Evolutionary conservation across 345 rosid genomes (phyloP).

Genomic region (Trapa bicornis): DNA sequence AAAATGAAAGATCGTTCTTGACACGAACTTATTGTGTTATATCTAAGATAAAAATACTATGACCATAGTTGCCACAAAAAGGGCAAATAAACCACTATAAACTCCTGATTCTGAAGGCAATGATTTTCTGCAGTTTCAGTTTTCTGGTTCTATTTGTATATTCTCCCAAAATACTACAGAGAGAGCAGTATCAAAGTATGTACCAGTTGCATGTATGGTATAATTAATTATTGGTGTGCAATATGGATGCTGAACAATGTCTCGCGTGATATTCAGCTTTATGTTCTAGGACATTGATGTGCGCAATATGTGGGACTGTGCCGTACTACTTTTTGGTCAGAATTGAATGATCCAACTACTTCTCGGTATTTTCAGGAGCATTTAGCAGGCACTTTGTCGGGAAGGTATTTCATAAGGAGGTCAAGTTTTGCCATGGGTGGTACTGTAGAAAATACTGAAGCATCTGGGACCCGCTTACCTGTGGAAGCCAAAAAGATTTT

Average conservation of each 20-base stretch:
- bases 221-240: neutral
- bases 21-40: neutral
- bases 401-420: neutral
- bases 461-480: constrained; percentile 21
- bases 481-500: constrained; percentile 49
- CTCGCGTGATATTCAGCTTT: neutral
- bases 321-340: neutral
- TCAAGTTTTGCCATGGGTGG: constrained; percentile 17
- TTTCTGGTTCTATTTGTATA: no score
- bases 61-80: neutral
- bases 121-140: neutral
- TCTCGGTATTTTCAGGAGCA: neutral
- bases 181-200: no score
- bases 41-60: neutral
- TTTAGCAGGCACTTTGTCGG: neutral
- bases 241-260: neutral
- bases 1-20: neutral
- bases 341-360: neutral
- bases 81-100: no score
- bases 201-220: no score
- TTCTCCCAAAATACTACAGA: no score
- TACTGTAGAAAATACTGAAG: constrained; percentile 12
- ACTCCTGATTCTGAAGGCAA: neutral
- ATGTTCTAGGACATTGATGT: neutral
- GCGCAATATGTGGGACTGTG: neutral